phyloP scores from a whole-genome alignment of 106 monocot species.

The Chionographis japonica region DNA sequence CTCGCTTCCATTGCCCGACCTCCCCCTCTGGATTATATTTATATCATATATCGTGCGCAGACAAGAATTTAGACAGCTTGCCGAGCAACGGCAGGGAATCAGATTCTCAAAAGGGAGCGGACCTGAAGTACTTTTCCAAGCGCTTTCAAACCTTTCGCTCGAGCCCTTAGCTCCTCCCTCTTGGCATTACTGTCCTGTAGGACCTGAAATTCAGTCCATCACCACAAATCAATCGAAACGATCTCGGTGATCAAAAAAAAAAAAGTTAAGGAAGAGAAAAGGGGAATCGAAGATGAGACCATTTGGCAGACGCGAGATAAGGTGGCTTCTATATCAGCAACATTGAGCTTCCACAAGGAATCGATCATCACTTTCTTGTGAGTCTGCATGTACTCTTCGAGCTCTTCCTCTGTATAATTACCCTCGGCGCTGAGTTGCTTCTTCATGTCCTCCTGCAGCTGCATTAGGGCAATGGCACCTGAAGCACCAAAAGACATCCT shows the following conservation, averaged over 20 bases:
- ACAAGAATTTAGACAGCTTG: not conserved
- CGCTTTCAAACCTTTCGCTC: conserved; percentile 91
- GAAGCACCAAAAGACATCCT: conserved; percentile 1
- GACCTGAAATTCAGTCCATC: conserved; percentile 39
- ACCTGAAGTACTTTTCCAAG: conserved; percentile 98
- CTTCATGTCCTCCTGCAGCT: conserved; percentile 93
- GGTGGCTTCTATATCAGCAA: conserved; percentile 97
- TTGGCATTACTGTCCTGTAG: conserved; percentile 71
- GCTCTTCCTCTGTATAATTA: conserved; percentile 76
- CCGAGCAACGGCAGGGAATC: not conserved
- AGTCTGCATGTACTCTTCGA: conserved; percentile 71
- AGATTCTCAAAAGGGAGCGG: conserved; percentile 5
- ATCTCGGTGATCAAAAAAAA: not conserved
- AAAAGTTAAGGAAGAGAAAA: conserved; percentile 1
- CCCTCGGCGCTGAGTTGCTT: conserved; percentile 79
- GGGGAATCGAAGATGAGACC: conserved; percentile 37
- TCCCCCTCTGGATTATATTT: conserved; percentile 39
- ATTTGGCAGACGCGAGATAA: conserved; percentile 81
- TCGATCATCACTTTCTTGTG: conserved; percentile 90
- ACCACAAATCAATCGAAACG: not conserved
- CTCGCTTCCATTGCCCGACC: conserved; percentile 30
- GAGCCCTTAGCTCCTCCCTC: conserved; percentile 87
- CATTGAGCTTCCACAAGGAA: conserved; percentile 98
- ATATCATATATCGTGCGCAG: not conserved
- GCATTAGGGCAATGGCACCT: conserved; percentile 94